Base-by-base conservation (phyloP, 352 stramenopile genomes). In the Pythium insidiosum region DNA sequence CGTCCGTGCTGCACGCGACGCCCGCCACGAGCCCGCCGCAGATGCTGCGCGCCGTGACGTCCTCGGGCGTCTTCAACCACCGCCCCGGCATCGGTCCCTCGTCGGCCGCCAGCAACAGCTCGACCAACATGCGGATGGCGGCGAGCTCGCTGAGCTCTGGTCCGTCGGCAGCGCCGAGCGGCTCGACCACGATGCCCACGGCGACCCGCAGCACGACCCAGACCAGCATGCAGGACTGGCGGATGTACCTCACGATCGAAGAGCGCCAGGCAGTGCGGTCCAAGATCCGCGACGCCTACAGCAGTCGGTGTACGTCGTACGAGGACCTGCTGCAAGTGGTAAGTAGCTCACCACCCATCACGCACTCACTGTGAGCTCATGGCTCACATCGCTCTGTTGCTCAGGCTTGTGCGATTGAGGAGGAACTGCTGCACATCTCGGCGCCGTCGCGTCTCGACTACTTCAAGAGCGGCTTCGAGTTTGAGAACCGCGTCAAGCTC, bases 391-490 rank as follows among this genome's bases (percentile, higher is more conserved):
- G 38, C n/a, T 29, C 15, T 47, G 21, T 25, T 6, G 10, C 19
- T 3, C 53, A 94, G 81, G 81, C 78, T 16, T 90, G 72, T 38
- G 83, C 83, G 25, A 94, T 94, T 58, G 80, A 94, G 55, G 83
- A 94, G 38, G 83, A 94, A 47, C 56, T 94, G 54, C 59, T 94
- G 43, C 83, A 94, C 50, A 94, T 94, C 43, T 88, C 83, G 41
- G 79, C 83, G 23, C 83, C 79, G 47, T 93, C 79, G 46, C 73
- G 83, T 48, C 63, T 94, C 6, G 83, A 94, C 48, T 94, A 94
- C 67, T 94, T 94, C 43, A 94, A 94, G 66, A 90, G 80, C 60
- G 83, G 83, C 52, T 92, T 91, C 52, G 80, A 93, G 66, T 94
- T 94, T 52, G 79, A 94, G 56, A 91, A 90, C 54, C 83, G 79